phyloP scores from a whole-genome alignment of 75 land plant species.

The Pinus albicaulis region DNA sequence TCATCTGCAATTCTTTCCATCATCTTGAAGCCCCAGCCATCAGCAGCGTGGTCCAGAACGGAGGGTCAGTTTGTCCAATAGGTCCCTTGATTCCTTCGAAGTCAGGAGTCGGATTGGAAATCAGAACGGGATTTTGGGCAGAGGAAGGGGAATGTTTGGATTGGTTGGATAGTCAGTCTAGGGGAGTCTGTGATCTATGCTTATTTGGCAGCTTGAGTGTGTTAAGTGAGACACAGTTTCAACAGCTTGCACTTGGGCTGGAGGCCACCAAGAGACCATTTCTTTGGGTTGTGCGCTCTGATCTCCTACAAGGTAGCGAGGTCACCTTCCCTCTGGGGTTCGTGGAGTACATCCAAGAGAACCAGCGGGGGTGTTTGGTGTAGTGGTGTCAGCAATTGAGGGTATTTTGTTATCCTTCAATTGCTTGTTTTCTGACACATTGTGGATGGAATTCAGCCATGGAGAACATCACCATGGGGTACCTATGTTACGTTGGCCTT shows the following conservation, averaged over 20 bases:
- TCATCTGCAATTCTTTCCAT: not conserved
- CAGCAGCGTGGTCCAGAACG: not conserved
- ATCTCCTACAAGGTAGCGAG: not conserved
- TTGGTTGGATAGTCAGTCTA: conserved; percentile 39
- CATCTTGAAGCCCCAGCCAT: not conserved
- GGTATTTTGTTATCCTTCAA: conserved; percentile 5
- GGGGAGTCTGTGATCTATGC: conserved; percentile 43
- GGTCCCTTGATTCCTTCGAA: conserved; percentile 1
- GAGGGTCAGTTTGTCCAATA: not conserved
- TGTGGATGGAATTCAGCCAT: conserved; percentile 59
- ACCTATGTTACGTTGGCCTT: conserved; percentile 50
- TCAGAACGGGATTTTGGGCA: not conserved
- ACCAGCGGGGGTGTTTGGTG: conserved; percentile 13
- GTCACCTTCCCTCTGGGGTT: conserved; percentile 16
- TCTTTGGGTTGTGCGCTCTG: conserved; percentile 46
- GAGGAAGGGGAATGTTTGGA: conserved; percentile 10
- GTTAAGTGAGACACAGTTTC: conserved; percentile 20
- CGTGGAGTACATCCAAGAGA: not conserved
- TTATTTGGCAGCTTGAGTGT: conserved; percentile 58
- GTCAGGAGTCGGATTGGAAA: no score
- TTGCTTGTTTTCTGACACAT: conserved; percentile 33
- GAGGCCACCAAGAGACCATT: conserved; percentile 20
- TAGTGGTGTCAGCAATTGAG: conserved; percentile 30
- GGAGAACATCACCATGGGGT: conserved; percentile 42
- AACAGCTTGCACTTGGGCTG: conserved; percentile 46